phyloP scores from a whole-genome alignment of 2,329 filamentous ascomycete species.

The Ophiognomonia clavigignenti-juglandacearum region DNA sequence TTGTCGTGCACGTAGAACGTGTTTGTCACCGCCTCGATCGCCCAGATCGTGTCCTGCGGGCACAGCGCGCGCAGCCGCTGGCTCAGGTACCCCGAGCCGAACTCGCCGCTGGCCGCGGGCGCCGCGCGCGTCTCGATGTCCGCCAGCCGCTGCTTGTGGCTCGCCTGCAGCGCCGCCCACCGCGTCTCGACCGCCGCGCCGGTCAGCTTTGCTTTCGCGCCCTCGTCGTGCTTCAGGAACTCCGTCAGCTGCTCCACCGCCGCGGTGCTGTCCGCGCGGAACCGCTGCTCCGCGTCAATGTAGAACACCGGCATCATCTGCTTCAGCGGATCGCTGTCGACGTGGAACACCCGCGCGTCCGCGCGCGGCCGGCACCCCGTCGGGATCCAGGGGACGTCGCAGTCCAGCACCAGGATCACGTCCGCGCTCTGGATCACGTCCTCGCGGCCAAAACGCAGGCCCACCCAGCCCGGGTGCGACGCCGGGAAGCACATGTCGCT shows the following conservation, averaged over 20 bases:
- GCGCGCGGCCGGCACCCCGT: conserved; percentile 58
- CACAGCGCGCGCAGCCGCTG: conserved; percentile 30
- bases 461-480: conserved; percentile 62
- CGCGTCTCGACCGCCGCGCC: conserved; percentile 33
- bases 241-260: conserved; percentile 65
- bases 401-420: conserved; percentile 79
- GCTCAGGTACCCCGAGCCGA: conserved; percentile 47
- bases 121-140: conserved; percentile 52
- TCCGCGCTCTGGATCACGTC: conserved; percentile 72
- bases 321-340: conserved; percentile 63
- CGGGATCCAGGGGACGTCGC: conserved; percentile 92
- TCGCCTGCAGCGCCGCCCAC: conserved; percentile 50
- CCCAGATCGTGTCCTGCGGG: conserved; percentile 59
- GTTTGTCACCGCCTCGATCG: conserved; percentile 70
- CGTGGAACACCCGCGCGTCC: conserved; percentile 54
- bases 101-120: conserved; percentile 57
- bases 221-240: conserved; percentile 46
- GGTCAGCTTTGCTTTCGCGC: conserved; percentile 35
- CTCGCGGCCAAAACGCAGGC: conserved; percentile 70
- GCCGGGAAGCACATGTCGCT: conserved; percentile 79
- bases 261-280: conserved; percentile 59
- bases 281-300: conserved; percentile 60
- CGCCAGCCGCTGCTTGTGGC: conserved; percentile 54
- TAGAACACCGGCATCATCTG: conserved; percentile 72
- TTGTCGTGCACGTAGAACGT: conserved; percentile 63